Evolutionary conservation across 352 stramenopile genomes (phyloP).

Genomic region (Phytophthora lateralis): DNA sequence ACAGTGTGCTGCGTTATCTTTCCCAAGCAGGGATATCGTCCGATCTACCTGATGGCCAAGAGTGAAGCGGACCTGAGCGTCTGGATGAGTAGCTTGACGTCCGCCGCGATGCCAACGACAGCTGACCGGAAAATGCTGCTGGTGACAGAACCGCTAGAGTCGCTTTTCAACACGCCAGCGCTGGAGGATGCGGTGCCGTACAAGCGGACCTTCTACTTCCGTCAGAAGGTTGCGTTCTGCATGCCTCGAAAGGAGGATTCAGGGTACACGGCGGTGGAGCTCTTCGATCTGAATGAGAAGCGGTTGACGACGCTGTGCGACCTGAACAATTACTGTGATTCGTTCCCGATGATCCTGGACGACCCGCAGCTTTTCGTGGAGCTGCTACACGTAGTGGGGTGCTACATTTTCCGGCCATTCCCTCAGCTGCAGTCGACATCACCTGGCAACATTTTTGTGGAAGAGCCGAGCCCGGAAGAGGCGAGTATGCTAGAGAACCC

Average conservation of each 20-base stretch:
- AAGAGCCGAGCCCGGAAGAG: slow-evolving; percentile 76
- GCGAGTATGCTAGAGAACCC: slow-evolving; percentile 61
- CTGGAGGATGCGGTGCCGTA: slow-evolving; percentile 83
- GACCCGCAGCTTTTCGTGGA: slow-evolving; percentile 85
- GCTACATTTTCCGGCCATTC: slow-evolving; percentile 87
- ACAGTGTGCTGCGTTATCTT: slow-evolving; percentile 3
- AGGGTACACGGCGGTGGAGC: slow-evolving; percentile 48
- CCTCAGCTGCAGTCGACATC: slow-evolving; percentile 49
- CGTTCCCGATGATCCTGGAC: slow-evolving; percentile 79
- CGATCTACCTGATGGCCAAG: slow-evolving; percentile 89
- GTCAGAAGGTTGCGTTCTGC: slow-evolving; percentile 85
- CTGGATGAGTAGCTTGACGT: slow-evolving; percentile 88
- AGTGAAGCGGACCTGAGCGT: slow-evolving; percentile 81
- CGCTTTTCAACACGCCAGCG: slow-evolving; percentile 77
- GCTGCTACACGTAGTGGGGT: slow-evolving; percentile 77
- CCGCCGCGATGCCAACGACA: slow-evolving; percentile 76
- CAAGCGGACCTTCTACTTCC: slow-evolving; percentile 86
- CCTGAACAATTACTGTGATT: slow-evolving; percentile 87
- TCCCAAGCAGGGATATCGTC: slow-evolving; percentile 63
- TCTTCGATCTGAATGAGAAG: slow-evolving; percentile 89
- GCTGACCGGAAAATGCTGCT: slow-evolving; percentile 72
- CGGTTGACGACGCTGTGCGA: slow-evolving; percentile 83
- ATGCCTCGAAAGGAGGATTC: slow-evolving; percentile 66
- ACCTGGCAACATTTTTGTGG: slow-evolving; percentile 83
- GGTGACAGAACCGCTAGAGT: slow-evolving; percentile 60